A percentile compares a stretch with the other conserved stretches of the same genome.
phyloP scores from a whole-genome alignment of 108 stramenopile genomes.

The Aureococcus anophagefferens region DNA sequence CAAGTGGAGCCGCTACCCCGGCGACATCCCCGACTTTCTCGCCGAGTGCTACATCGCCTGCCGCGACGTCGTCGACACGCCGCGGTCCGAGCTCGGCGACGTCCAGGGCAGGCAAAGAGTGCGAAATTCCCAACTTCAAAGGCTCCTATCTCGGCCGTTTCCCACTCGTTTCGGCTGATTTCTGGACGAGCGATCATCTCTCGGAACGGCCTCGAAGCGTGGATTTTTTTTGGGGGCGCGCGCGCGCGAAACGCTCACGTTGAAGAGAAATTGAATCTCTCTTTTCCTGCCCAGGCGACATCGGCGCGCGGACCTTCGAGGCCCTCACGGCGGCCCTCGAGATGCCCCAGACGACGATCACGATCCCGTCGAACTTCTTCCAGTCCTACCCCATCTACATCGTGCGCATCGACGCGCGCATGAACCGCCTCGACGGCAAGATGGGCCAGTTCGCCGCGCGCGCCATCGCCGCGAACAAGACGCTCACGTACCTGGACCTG shows the following conservation, averaged over 20 bases:
- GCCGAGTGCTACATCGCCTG: slow-evolving; percentile 14
- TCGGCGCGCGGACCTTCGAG: background rate
- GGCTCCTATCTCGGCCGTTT: no score
- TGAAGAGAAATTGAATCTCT: no score
- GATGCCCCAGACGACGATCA: slow-evolving; percentile 7
- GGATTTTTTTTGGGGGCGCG: no score
- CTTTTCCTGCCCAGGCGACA: no score
- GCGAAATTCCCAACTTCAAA: no score
- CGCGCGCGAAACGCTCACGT: no score
- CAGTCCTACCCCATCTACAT: slow-evolving; percentile 6
- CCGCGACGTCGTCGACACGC: background rate
- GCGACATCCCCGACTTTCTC: slow-evolving; percentile 11
- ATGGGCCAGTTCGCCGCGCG: slow-evolving; percentile 3
- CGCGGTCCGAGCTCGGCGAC: slow-evolving; percentile 9
- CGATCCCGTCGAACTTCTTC: slow-evolving; percentile 10
- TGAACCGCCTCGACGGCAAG: slow-evolving; percentile 2
- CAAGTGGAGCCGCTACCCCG: slow-evolving; percentile 12
- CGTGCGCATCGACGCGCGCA: slow-evolving; percentile 3
- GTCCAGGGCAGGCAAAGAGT: no score
- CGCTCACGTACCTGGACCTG: slow-evolving; percentile 7
- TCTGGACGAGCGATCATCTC: no score
- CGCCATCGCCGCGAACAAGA: background rate
- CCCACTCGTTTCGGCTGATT: no score
- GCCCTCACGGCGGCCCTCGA: slow-evolving; percentile 3
- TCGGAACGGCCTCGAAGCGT: no score